Conservation (phyloP, 176 grass and related monocot species). For the Cenchrus americanus region DNA sequence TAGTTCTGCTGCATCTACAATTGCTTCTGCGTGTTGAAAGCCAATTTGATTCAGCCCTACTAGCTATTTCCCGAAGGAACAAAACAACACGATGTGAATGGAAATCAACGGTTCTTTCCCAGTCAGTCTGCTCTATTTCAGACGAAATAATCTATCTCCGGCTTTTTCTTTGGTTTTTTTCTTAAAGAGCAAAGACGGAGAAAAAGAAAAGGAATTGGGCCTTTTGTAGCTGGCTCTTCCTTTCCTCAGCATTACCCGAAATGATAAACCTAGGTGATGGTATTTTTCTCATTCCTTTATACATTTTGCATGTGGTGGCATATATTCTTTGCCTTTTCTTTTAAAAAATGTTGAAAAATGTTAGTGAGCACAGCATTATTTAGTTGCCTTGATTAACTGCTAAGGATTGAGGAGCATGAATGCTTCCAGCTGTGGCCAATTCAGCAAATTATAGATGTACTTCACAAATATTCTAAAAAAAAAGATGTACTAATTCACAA, state of each 20-base stretch:
- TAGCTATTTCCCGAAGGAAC: not conserved
- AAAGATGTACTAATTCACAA: not conserved
- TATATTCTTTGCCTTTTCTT: not conserved
- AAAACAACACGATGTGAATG: not conserved
- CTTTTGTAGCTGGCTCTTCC: not conserved
- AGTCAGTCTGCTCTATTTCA: not conserved
- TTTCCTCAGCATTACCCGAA: constrained; percentile 5
- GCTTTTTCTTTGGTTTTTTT: not conserved
- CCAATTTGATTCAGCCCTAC: not conserved
- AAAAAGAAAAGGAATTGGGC: not conserved
- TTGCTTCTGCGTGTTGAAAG: not conserved
- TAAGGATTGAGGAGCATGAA: constrained; percentile 44
- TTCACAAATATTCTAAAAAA: not conserved
- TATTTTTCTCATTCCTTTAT: not conserved
- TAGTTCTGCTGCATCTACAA: not conserved
- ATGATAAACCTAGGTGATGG: not conserved
- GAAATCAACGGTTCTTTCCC: not conserved
- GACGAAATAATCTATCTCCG: not conserved
- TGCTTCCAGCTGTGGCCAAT: not conserved
- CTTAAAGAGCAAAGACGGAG: not conserved
- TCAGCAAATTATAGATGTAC: not conserved
- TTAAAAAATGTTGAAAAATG: not conserved
- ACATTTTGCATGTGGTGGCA: not conserved
- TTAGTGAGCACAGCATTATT: not conserved
- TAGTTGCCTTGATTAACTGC: constrained; percentile 14